Conservation (phyloP, 2,329 filamentous ascomycete species). For the Fusarium lateritium region DNA sequence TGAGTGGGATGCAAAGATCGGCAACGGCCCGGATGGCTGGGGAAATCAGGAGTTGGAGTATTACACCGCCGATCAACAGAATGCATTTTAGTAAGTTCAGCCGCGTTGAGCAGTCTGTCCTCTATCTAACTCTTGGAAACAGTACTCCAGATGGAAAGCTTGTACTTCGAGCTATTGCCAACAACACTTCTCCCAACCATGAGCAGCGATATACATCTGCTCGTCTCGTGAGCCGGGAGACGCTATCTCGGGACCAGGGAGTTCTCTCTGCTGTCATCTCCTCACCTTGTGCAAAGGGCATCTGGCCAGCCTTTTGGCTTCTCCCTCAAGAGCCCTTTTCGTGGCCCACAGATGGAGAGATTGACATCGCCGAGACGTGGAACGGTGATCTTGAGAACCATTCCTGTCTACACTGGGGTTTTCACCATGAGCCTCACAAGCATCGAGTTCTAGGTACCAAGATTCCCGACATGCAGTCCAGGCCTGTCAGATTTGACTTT, state of each 20-base stretch:
- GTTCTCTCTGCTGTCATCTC: slow-evolving; percentile 66
- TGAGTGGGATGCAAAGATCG: slow-evolving; percentile 69
- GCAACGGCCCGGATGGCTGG: slow-evolving; percentile 71
- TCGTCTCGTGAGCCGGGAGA: slow-evolving; percentile 67
- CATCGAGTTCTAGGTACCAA: slow-evolving; percentile 68
- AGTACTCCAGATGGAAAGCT: slow-evolving; percentile 65
- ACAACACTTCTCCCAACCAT: slow-evolving; percentile 51
- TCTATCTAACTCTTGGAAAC: neutral
- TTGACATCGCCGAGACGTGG: slow-evolving; percentile 75
- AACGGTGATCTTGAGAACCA: slow-evolving; percentile 70
- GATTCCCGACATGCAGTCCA: slow-evolving; percentile 63
- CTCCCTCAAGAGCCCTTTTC: slow-evolving; percentile 70
- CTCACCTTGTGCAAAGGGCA: slow-evolving; percentile 67
- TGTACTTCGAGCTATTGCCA: slow-evolving; percentile 66
- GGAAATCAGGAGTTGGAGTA: slow-evolving; percentile 73
- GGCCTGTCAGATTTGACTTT: slow-evolving; percentile 68
- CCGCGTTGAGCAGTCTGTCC: neutral
- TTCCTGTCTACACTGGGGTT: slow-evolving; percentile 72
- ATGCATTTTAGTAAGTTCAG: slow-evolving; percentile 65
- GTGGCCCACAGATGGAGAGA: slow-evolving; percentile 72
- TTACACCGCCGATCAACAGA: slow-evolving; percentile 65
- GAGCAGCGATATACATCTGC: slow-evolving; percentile 68
- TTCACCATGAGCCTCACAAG: slow-evolving; percentile 68
- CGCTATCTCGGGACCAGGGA: slow-evolving; percentile 65
- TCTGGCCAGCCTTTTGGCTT: slow-evolving; percentile 76